Evolutionary conservation across 1,284 basidiomycete genomes (phyloP), one percentile per base, ranked within the genome.

Genomic region (Cryptococcus sp.): DNA sequence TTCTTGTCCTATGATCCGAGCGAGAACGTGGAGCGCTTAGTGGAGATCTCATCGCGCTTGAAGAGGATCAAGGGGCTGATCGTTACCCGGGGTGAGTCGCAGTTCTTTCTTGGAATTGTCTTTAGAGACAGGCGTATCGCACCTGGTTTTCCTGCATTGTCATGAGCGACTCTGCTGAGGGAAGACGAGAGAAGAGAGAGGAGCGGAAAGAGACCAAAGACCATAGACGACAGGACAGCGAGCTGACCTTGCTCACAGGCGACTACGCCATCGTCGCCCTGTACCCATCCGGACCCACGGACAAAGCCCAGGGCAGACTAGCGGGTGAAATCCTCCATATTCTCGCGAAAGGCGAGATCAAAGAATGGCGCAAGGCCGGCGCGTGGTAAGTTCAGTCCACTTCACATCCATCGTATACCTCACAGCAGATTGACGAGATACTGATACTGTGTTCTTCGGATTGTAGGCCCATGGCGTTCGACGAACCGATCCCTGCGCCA

Each of bases 301-400:
- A 67, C 11, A 53, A 56, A 17, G 52, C 60, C 13, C 57, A 61
- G 23, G 57, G 53, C 16, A 63, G 65, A 35, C 47, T 77, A 6
- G 64, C 62, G 2, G 75, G 75, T 6, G 75, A 77, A 63, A 70
- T 77, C 20, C 59, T 71, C 1, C 61, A 65, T 51, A 64, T 77
- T 10, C 53, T 74, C 13, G 60, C 61, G 5, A 63, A 59, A 10
- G 46, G 55, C 4, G 73, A 77, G 57, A 66, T 77, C 45, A 74
- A 71, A 59, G 57, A 62, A 16, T 77, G 69, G 69, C 65, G 70
- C 38, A 64, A 65, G 54, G 52, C 65, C 19, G 75, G 73, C 15
- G 67, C 70, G 40, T 77, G 75, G 75, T 77, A 40, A 50, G 75
- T 69, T 6, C 39, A n/a, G n/a, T n/a, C n/a, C n/a, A n/a, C n/a